Evolutionary conservation across 2,329 filamentous ascomycete genomes (phyloP).

Genomic region (Exophiala spinifera): DNA sequence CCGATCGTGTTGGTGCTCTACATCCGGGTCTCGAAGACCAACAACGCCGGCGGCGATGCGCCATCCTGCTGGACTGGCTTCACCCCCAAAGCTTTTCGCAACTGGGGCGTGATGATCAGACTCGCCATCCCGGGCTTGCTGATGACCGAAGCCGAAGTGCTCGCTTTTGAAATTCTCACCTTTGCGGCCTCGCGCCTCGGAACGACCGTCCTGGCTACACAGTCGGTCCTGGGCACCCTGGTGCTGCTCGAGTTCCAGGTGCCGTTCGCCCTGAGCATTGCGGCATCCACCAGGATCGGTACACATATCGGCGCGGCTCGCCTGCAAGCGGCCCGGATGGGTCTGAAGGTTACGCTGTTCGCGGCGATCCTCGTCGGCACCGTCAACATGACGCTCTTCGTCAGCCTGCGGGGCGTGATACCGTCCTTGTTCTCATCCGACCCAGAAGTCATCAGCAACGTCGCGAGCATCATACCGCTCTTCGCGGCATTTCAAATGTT

Average conservation of each 20-base stretch:
- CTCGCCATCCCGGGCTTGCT: constrained; percentile 76
- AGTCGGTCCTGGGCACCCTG: constrained; percentile 66
- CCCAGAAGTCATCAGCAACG: constrained; percentile 53
- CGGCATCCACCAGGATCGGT: constrained; percentile 73
- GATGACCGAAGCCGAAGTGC: constrained; percentile 80
- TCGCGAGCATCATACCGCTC: constrained; percentile 64
- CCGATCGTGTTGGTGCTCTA: constrained; percentile 63
- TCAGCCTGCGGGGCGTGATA: constrained; percentile 33
- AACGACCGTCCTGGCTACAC: constrained; percentile 69
- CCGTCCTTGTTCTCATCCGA: constrained; percentile 31
- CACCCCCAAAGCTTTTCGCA: constrained; percentile 58
- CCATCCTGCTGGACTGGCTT: constrained; percentile 73
- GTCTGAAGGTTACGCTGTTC: constrained; percentile 37
- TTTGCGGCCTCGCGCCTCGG: constrained; percentile 68
- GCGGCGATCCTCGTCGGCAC: constrained; percentile 59
- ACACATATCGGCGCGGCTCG: constrained; percentile 62
- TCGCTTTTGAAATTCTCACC: constrained; percentile 79
- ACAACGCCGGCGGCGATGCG: constrained; percentile 28
- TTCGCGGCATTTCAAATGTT: constrained; percentile 77
- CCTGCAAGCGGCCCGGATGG: constrained; percentile 67
- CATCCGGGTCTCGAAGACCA: constrained; percentile 52
- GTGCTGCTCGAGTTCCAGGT: constrained; percentile 56
- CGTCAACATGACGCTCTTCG: constrained; percentile 69
- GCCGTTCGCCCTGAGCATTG: constrained; percentile 77
- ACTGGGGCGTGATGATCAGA: constrained; percentile 72